These are phyloP conservation scores for Tolypocladium ophioglossoides DNA, from an alignment of 2,329 filamentous ascomycete species.

Conservation along the genomic window DNA sequence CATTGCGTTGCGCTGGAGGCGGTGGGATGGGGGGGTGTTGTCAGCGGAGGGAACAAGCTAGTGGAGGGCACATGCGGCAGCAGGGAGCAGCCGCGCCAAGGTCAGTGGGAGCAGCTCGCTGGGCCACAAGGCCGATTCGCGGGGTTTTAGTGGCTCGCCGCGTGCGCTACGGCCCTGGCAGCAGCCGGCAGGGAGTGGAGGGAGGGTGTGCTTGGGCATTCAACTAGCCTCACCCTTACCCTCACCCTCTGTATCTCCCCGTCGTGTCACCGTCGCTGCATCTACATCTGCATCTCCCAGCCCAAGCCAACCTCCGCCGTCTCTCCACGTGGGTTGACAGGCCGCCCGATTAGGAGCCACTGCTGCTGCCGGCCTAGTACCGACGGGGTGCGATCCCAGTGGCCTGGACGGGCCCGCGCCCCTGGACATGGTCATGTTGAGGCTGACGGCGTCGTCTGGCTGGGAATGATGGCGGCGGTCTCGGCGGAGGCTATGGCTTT, in stretches of 20 bases:
- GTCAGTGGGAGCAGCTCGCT: constrained; percentile 8
- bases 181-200: neutral
- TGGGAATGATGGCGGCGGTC: neutral
- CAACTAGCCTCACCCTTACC: neutral
- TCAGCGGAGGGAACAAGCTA: neutral
- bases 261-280: neutral
- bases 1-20: neutral
- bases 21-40: neutral
- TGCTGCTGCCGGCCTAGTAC: too few relatives aligned
- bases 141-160: constrained; percentile 18
- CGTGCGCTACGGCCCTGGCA: neutral
- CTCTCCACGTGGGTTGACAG: neutral
- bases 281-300: neutral
- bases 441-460: neutral
- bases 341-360: neutral
- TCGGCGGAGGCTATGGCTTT: neutral
- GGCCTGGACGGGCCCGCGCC: neutral
- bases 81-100: neutral
- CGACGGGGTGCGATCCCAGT: neutral
- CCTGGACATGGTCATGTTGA: neutral
- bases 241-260: neutral
- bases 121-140: constrained; percentile 17
- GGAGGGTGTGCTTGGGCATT: neutral
- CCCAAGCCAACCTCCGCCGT: neutral
- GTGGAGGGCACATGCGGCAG: neutral